These are phyloP conservation scores for Fusarium sacchari DNA, from an alignment of 2,329 filamentous ascomycete genomes.

Conservation along the genomic window DNA sequence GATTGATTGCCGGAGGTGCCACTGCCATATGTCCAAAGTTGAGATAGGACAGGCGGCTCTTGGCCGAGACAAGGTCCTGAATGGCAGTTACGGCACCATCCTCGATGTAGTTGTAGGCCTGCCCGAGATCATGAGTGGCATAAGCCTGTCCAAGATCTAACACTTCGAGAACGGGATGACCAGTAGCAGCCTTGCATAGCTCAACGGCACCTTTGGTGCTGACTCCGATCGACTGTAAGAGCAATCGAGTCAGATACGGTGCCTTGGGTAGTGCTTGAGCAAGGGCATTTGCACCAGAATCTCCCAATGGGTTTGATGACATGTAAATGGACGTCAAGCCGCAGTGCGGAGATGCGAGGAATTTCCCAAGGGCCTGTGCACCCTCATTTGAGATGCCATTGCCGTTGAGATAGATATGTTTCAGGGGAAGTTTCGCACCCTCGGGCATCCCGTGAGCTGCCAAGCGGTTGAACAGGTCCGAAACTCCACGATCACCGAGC, in stretches of 20 bases:
- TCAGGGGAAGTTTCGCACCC: slow-evolving; percentile 45
- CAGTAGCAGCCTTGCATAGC: slow-evolving; percentile 50
- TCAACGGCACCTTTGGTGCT: slow-evolving; percentile 51
- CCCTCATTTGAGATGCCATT: slow-evolving; percentile 48
- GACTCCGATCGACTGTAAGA: slow-evolving; percentile 57
- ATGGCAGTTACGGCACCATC: slow-evolving; percentile 50
- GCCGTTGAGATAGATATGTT: slow-evolving; percentile 52
- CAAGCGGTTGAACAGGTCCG: slow-evolving; percentile 54
- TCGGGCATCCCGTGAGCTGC: slow-evolving; percentile 44
- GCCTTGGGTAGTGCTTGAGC: slow-evolving; percentile 47
- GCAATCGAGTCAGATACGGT: slow-evolving; percentile 49
- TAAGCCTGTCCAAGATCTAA: slow-evolving; percentile 59
- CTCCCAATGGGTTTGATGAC: slow-evolving; percentile 52
- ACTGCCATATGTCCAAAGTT: slow-evolving; percentile 54
- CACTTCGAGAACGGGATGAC: slow-evolving; percentile 49
- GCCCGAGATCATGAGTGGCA: slow-evolving; percentile 56
- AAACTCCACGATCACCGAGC: slow-evolving; percentile 58
- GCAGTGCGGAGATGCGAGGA: slow-evolving; percentile 48
- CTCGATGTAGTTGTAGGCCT: slow-evolving; percentile 59
- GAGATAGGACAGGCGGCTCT: slow-evolving; percentile 52
- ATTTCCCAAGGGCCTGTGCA: slow-evolving; percentile 46
- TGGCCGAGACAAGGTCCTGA: slow-evolving; percentile 46
- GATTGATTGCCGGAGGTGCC: slow-evolving; percentile 42
- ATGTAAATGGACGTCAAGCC: slow-evolving; percentile 51
- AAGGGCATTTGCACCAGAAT: slow-evolving; percentile 46